phyloP scores from a whole-genome alignment of 2,329 filamentous ascomycete genomes.

The Penicillium fuscoglaucum region DNA sequence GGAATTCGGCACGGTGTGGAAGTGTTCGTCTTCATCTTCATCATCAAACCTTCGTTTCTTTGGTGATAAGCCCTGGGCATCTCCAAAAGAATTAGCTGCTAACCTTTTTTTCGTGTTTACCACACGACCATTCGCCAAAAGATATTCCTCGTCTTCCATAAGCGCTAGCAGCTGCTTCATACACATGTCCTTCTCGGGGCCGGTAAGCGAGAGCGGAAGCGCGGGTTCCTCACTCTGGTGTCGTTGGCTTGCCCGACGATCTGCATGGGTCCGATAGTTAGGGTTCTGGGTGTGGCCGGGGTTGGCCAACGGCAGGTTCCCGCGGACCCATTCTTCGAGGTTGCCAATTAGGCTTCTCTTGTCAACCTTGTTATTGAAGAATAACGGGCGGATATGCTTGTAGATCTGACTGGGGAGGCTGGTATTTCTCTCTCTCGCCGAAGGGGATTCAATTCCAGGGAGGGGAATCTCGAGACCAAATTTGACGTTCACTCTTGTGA shows the following conservation, averaged over 20 bases:
- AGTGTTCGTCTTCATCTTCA: constrained; percentile 27
- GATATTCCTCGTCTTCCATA: constrained; percentile 36
- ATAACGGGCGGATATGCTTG: constrained; percentile 31
- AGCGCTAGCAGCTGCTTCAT: constrained; percentile 30
- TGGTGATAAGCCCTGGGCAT: constrained; percentile 2
- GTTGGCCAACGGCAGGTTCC: background rate
- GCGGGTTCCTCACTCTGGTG: constrained; percentile 8
- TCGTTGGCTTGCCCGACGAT: background rate
- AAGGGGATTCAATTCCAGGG: constrained; percentile 22
- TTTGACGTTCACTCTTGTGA: constrained; percentile 36
- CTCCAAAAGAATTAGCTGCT: constrained; percentile 9
- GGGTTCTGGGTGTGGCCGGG: background rate
- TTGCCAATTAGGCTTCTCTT: constrained; percentile 28
- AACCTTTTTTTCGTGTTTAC: constrained; percentile 9
- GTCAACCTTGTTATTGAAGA: constrained; percentile 27
- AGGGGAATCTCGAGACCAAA: constrained; percentile 39
- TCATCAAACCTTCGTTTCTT: constrained; percentile 10
- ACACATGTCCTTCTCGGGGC: constrained; percentile 27
- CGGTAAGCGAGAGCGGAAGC: constrained; percentile 11
- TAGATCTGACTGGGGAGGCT: constrained; percentile 30
- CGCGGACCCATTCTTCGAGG: constrained; percentile 35
- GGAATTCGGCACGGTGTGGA: constrained; percentile 35
- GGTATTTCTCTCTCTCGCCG: constrained; percentile 10
- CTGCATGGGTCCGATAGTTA: background rate
- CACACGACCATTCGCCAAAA: constrained; percentile 22